Conservation (phyloP, 140 eudicot genomes). For the Senecio squalidus region DNA sequence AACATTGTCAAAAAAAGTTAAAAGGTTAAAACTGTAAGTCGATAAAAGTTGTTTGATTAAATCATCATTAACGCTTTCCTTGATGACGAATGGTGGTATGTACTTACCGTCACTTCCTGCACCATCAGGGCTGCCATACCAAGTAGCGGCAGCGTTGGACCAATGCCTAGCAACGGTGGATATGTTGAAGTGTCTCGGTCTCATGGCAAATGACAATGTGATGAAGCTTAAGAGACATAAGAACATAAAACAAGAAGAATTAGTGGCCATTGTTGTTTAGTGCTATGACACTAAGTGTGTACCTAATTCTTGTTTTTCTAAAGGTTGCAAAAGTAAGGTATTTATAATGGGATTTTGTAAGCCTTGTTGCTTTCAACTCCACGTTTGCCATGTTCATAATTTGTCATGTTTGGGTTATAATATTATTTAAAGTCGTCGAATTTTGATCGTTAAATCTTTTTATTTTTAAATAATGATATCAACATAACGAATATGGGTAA, state of each 20-base stretch:
- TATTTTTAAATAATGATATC: background rate
- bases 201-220: constrained; percentile 28
- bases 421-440: background rate
- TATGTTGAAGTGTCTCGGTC: constrained; percentile 43
- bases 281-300: constrained; percentile 19
- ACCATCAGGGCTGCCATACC: constrained; percentile 82
- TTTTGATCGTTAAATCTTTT: background rate
- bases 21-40: no score
- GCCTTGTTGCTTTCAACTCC: constrained; percentile 35
- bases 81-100: background rate
- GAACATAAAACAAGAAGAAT: constrained; percentile 24
- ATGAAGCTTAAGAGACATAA: constrained; percentile 25
- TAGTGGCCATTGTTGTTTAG: constrained; percentile 26
- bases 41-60: no score
- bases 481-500: background rate
- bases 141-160: constrained; percentile 64
- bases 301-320: constrained; percentile 11
- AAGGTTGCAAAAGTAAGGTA: constrained; percentile 9
- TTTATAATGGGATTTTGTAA: constrained; percentile 23
- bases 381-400: constrained; percentile 35
- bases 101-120: constrained; percentile 73
- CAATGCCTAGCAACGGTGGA: constrained; percentile 53
- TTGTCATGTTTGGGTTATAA: constrained; percentile 23
- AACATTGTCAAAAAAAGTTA: no score
- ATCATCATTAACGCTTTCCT: no score